phyloP scores from a whole-genome alignment of 2,329 filamentous ascomycete species.

The Didymella glomerata region DNA sequence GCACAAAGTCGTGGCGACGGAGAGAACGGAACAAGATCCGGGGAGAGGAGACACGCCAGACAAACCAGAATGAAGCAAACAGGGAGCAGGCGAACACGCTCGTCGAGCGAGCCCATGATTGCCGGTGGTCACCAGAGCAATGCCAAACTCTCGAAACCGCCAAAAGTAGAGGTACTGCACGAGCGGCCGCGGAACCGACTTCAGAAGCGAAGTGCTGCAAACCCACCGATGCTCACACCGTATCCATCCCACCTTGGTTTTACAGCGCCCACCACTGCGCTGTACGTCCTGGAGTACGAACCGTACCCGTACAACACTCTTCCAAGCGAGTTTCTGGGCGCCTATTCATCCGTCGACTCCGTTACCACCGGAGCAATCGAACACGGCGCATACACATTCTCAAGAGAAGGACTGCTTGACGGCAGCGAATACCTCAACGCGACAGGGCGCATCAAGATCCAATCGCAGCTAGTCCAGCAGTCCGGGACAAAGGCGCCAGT shows the following conservation, averaged over 20 bases:
- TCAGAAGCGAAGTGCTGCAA: conserved; percentile 10
- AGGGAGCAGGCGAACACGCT: background rate
- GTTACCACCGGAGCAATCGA: conserved; percentile 32
- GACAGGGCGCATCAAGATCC: conserved; percentile 37
- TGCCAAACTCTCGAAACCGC: conserved; percentile 22
- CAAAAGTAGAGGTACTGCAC: conserved; percentile 12
- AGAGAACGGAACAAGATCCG: background rate
- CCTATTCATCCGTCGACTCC: conserved; percentile 32
- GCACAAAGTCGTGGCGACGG: background rate
- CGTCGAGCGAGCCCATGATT: conserved; percentile 5
- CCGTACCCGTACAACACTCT: conserved; percentile 33
- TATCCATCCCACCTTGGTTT: conserved; percentile 7
- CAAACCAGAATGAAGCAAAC: conserved; percentile 1
- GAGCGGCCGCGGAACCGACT: conserved; percentile 15
- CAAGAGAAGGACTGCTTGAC: conserved; percentile 33
- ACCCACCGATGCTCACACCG: background rate
- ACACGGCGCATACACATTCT: conserved; percentile 37
- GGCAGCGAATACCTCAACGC: conserved; percentile 34
- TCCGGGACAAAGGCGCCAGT: conserved; percentile 22
- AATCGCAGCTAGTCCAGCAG: conserved; percentile 23
- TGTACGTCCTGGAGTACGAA: conserved; percentile 34
- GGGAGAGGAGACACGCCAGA: background rate
- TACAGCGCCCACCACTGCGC: background rate
- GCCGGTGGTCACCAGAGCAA: conserved; percentile 9
- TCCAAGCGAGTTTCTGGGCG: conserved; percentile 33